These are phyloP conservation scores for Hanseniaspora sp. DNA, from an alignment of 1,139 yeast species.

Conservation along the genomic window DNA sequence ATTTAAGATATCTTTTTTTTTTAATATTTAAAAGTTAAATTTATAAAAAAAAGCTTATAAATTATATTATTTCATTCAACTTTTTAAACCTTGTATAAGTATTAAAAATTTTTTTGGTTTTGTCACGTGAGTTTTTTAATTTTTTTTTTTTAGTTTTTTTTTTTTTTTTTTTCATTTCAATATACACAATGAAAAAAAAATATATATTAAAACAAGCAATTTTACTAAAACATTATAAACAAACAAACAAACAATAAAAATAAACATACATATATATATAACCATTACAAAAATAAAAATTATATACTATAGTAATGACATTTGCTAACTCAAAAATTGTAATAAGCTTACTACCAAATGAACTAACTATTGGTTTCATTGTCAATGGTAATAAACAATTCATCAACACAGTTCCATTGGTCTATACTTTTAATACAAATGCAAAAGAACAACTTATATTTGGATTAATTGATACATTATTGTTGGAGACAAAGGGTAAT, in stretches of 20 bases:
- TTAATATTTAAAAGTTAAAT: too few relatives aligned
- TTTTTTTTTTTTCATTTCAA: too few relatives aligned
- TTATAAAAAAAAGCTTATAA: too few relatives aligned
- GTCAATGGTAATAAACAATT: conserved; percentile 3
- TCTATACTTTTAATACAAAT: conserved; percentile 1
- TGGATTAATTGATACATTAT: background rate
- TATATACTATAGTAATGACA: background rate
- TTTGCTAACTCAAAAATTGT: conserved; percentile 1
- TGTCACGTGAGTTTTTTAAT: too few relatives aligned
- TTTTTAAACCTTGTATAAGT: too few relatives aligned
- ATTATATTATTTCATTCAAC: too few relatives aligned
- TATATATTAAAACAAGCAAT: too few relatives aligned
- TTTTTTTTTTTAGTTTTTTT: too few relatives aligned
- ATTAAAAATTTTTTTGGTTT: too few relatives aligned
- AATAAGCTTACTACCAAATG: conserved; percentile 6
- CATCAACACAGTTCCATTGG: conserved; percentile 6
- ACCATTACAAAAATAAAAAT: background rate
- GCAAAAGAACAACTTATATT: background rate
- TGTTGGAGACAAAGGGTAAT: background rate
- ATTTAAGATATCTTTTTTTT: too few relatives aligned
- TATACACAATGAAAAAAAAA: too few relatives aligned
- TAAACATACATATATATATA: background rate
- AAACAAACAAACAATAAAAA: background rate
- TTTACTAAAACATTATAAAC: too few relatives aligned
- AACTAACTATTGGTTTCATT: background rate